Percentiles rank a stretch among this genome's conserved stretches.
Evolutionary conservation across 2,329 filamentous ascomycete genomes (phyloP).

Genomic region (Harringtonia aguacate): DNA sequence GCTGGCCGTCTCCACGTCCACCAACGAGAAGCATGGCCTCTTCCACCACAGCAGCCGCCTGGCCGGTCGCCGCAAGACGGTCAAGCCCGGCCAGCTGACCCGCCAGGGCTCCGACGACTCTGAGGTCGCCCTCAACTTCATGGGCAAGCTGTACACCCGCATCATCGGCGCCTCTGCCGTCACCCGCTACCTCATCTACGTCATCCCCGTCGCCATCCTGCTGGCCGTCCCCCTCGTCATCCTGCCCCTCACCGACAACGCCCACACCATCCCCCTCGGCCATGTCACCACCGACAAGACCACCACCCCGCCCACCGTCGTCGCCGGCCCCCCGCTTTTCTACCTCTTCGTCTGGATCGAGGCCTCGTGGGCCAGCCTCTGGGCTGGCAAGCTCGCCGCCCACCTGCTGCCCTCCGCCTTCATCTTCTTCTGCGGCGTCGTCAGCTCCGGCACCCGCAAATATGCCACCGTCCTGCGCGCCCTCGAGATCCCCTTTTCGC

Average conservation of each 20-base stretch:
- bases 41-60: constrained; percentile 22
- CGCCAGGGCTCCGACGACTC: constrained; percentile 33
- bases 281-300: constrained; percentile 15
- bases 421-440: constrained; percentile 58
- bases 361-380: constrained; percentile 55
- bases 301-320: constrained; percentile 11
- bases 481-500: constrained; percentile 54
- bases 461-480: constrained; percentile 56
- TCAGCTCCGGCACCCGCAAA: constrained; percentile 60
- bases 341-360: constrained; percentile 60
- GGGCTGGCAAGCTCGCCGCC: constrained; percentile 55
- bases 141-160: constrained; percentile 56
- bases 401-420: constrained; percentile 50
- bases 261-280: constrained; percentile 16
- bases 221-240: constrained; percentile 53
- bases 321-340: constrained; percentile 39
- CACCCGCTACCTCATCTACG: constrained; percentile 57
- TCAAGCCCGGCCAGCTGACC: constrained; percentile 26
- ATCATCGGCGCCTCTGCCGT: constrained; percentile 53
- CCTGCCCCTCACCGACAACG: constrained; percentile 32
- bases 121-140: constrained; percentile 48
- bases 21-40: constrained; percentile 34
- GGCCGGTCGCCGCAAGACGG: constrained; percentile 40
- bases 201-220: constrained; percentile 50
- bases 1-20: constrained; percentile 14